phyloP scores from a whole-genome alignment of 306 rosid genomes.

The Sophora flavescens region DNA sequence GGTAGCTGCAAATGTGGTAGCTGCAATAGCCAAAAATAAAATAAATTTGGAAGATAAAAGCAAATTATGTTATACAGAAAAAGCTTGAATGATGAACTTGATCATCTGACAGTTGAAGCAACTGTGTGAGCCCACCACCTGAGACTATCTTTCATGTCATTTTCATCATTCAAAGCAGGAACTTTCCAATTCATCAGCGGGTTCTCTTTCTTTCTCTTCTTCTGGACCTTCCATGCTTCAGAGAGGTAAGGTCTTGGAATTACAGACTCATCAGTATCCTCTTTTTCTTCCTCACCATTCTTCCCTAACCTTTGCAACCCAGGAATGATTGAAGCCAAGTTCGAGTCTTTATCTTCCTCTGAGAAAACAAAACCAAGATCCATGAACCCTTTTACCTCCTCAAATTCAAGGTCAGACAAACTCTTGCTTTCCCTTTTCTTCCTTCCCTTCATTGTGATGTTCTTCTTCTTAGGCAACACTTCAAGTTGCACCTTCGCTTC shows the following conservation, averaged over 20 bases:
- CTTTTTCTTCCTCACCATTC: conserved; percentile 45
- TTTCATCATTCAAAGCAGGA: conserved; percentile 63
- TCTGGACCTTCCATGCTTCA: conserved; percentile 76
- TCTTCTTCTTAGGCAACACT: conserved; percentile 45
- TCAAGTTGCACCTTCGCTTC: conserved; percentile 38
- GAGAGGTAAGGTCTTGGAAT: conserved; percentile 88
- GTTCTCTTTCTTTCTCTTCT: conserved; percentile 57
- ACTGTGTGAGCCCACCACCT: conserved; percentile 86
- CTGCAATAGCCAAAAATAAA: conserved; percentile 14
- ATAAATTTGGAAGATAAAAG: conserved; percentile 13
- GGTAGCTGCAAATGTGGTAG: neutral
- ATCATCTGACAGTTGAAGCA: conserved; percentile 81
- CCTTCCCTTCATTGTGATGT: conserved; percentile 36
- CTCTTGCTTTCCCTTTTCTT: conserved; percentile 70
- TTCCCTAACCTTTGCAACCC: conserved; percentile 83
- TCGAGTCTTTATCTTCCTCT: conserved; percentile 77
- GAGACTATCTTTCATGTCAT: conserved; percentile 75
- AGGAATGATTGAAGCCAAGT: conserved; percentile 82
- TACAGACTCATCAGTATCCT: conserved; percentile 38
- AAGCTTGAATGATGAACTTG: conserved; percentile 17
- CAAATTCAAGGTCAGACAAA: conserved; percentile 80
- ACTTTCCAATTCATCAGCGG: conserved; percentile 73
- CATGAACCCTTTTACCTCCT: conserved; percentile 90
- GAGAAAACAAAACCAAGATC: conserved; percentile 91
- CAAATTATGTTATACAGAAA: conserved; percentile 27